Evolutionary conservation across 768 basidiomycete genomes (phyloP).

Genomic region (Termitomyces sp.): DNA sequence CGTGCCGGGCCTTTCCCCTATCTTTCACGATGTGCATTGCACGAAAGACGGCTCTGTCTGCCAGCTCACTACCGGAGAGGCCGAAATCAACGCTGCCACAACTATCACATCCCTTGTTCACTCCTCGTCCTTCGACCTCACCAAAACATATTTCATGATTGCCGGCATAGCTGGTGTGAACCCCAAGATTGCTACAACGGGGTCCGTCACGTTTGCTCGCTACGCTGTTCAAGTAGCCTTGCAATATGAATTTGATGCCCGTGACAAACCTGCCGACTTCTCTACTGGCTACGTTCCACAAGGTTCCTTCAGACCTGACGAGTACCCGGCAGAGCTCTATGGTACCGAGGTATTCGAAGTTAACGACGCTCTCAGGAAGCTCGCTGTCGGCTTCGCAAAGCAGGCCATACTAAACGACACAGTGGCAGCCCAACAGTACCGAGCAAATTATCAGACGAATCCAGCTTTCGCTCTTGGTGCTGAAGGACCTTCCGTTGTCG

Average conservation of each 20-base stretch:
- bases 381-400: conserved; percentile 9
- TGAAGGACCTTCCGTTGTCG: conserved; percentile 7
- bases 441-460: conserved; percentile 1
- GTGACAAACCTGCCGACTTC: conserved; percentile 9
- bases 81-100: conserved; percentile 12
- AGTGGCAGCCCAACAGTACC: neutral
- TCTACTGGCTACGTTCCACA: conserved; percentile 12
- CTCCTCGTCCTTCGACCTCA: conserved; percentile 7
- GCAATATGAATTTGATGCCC: conserved; percentile 11
- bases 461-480: conserved; percentile 4
- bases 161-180: conserved; percentile 12
- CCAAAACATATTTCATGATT: conserved; percentile 10
- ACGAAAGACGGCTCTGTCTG: conserved; percentile 6
- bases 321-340: conserved; percentile 8
- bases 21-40: conserved; percentile 10
- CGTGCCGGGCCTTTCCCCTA: conserved; percentile 9
- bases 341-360: conserved; percentile 14
- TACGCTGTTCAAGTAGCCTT: conserved; percentile 11
- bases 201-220: conserved; percentile 12
- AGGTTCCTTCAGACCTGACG: conserved; percentile 3
- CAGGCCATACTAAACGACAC: conserved; percentile 10
- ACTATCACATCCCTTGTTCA: conserved; percentile 11
- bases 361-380: conserved; percentile 7
- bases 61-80: conserved; percentile 11
- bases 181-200: conserved; percentile 8